Evolutionary conservation across 1,139 yeast genomes (phyloP).

Genomic region (Saccharomyces hybrid): DNA sequence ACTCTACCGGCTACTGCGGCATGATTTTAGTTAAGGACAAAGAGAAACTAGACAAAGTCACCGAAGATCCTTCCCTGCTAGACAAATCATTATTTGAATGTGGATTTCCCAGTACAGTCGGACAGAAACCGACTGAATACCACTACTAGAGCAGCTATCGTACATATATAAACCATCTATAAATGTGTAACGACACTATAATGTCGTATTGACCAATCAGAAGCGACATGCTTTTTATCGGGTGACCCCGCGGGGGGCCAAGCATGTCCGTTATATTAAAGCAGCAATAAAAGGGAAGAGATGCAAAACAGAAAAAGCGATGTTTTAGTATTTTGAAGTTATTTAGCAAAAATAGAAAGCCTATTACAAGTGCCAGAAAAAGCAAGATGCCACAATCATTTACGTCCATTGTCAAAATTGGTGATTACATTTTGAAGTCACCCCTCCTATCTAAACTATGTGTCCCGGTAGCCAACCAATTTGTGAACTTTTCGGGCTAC

Average conservation of each 20-base stretch:
- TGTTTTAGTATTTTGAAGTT: no score
- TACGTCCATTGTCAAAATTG: conserved; percentile 74
- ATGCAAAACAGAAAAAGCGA: neutral
- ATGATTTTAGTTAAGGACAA: conserved; percentile 66
- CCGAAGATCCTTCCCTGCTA: conserved; percentile 35
- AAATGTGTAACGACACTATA: neutral
- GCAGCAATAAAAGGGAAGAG: neutral
- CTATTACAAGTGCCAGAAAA: neutral
- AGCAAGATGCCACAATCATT: conserved; percentile 41
- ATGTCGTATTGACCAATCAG: conserved; percentile 4
- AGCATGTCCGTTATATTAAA: neutral
- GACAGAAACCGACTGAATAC: conserved; percentile 39
- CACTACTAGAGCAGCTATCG: conserved; percentile 31
- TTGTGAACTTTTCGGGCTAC: conserved; percentile 75
- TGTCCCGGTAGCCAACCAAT: conserved; percentile 72
- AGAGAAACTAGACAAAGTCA: conserved; percentile 40
- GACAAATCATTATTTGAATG: conserved; percentile 46
- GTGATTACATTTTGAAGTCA: conserved; percentile 73
- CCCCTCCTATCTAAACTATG: conserved; percentile 70
- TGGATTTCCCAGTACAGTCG: conserved; percentile 57
- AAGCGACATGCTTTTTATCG: neutral
- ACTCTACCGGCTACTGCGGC: conserved; percentile 78
- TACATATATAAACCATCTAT: neutral
- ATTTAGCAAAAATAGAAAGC: neutral
- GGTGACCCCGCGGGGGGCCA: neutral